Evolutionary conservation across 2,329 filamentous ascomycete genomes (phyloP).

Genomic region (Pleurostoma richardsiae): DNA sequence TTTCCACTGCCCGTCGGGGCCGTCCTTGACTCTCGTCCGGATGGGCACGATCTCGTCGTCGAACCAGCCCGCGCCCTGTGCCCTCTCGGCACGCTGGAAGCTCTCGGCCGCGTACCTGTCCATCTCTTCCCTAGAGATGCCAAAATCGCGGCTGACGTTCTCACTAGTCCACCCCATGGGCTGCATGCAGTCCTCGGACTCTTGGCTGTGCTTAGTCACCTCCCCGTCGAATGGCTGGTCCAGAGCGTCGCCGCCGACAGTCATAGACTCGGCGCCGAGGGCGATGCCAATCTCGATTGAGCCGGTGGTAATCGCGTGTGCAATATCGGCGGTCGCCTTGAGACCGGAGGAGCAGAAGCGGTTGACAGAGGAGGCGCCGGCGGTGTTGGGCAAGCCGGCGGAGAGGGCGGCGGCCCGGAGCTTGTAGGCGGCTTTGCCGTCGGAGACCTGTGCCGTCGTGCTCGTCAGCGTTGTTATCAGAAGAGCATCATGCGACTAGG

Average conservation of each 20-base stretch:
- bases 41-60: conserved; percentile 94
- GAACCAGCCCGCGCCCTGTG: conserved; percentile 87
- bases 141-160: conserved; percentile 90
- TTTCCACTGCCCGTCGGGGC: conserved; percentile 73
- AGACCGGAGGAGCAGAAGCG: conserved; percentile 97
- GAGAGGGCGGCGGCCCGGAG: conserved; percentile 82
- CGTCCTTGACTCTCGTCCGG: conserved; percentile 68
- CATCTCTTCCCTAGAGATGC: conserved; percentile 72
- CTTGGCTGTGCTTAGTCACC: conserved; percentile 65
- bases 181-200: conserved; percentile 81
- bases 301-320: conserved; percentile 75
- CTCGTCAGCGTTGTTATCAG: background rate
- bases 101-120: conserved; percentile 84
- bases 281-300: conserved; percentile 85
- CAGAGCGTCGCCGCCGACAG: conserved; percentile 62
- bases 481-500: background rate
- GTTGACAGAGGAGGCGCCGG: conserved; percentile 77
- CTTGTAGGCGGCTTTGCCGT: conserved; percentile 85
- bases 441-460: conserved; percentile 59
- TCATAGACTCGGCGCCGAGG: conserved; percentile 87
- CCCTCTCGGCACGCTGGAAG: conserved; percentile 79
- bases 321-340: conserved; percentile 92
- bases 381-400: conserved; percentile 90
- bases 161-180: conserved; percentile 98
- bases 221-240: conserved; percentile 72